Conservation (phyloP, 352 stramenopile species). For the Aphanomyces stellatus region DNA sequence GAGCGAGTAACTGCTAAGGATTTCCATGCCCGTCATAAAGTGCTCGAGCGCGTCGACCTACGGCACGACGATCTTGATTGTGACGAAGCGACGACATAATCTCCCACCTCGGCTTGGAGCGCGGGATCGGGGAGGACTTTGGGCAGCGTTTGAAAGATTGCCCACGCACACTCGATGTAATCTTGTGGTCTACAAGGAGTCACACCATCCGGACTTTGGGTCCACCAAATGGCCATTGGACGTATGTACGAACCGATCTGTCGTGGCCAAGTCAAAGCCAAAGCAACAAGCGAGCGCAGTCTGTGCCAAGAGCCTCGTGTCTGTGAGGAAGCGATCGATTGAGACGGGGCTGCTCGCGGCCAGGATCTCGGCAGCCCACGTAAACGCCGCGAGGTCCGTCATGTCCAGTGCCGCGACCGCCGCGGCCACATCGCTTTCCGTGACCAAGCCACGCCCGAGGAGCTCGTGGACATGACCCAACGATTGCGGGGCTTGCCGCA, state of each 20-base stretch:
- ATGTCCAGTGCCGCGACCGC: neutral
- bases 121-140: neutral
- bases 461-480: neutral
- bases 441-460: neutral
- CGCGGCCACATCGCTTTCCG: neutral
- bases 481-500: neutral
- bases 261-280: constrained; percentile 2
- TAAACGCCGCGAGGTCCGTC: neutral
- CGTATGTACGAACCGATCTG: neutral
- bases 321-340: neutral
- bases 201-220: neutral
- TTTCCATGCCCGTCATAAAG: constrained; percentile 15
- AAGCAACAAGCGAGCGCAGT: constrained; percentile 3
- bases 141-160: constrained; percentile 15
- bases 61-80: neutral
- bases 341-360: neutral
- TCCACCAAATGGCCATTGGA: neutral
- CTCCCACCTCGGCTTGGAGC: neutral
- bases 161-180: constrained; percentile 12
- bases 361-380: neutral
- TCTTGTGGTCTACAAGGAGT: neutral
- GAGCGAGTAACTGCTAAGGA: neutral
- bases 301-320: neutral
- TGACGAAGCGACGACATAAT: neutral
- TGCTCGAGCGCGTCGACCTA: constrained; percentile 5